Conservation (phyloP, 495 filamentous ascomycete species). For the Aspergillus bridgeri region DNA sequence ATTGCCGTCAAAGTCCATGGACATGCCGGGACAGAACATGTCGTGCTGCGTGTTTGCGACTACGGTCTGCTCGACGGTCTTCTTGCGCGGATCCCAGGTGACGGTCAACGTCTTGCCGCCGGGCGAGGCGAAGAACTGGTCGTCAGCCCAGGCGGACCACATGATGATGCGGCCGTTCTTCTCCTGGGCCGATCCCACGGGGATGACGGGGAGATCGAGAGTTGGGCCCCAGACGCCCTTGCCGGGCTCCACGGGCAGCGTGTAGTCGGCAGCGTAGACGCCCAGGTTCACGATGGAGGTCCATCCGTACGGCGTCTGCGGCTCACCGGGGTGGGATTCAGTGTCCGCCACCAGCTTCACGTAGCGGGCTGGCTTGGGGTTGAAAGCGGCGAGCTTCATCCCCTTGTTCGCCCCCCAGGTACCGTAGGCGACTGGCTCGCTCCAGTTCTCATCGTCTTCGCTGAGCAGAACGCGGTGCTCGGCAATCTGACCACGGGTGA, state of each 20-base stretch:
- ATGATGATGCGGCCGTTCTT: constrained; percentile 37
- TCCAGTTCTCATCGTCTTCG: constrained; percentile 35
- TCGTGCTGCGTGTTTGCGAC: constrained; percentile 50
- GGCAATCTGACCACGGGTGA: constrained; percentile 34
- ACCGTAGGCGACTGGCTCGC: constrained; percentile 37
- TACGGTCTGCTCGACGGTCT: constrained; percentile 31
- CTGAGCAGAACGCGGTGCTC: constrained; percentile 41
- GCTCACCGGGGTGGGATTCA: too few species aligned
- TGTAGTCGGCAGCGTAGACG: constrained; percentile 20
- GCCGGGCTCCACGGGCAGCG: too few species aligned
- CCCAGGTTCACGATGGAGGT: constrained; percentile 35
- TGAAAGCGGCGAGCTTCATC: constrained; percentile 38
- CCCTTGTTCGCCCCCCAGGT: constrained; percentile 40
- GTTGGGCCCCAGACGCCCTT: constrained; percentile 42
- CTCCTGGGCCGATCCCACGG: constrained; percentile 39
- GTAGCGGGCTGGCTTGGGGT: constrained; percentile 36
- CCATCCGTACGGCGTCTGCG: constrained; percentile 19
- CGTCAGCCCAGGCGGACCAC: constrained; percentile 40
- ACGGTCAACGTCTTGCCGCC: constrained; percentile 43
- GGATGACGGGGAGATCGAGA: constrained; percentile 50
- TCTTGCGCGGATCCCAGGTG: constrained; percentile 33
- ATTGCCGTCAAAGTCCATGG: constrained; percentile 46
- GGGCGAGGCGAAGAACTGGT: constrained; percentile 30
- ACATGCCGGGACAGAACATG: constrained; percentile 64
- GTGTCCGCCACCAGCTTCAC: constrained; percentile 36